A percentile compares a stretch with the other conserved stretches of the same genome.
Conservation (phyloP, 176 grass and related monocot species). For the Juncus effusus region DNA sequence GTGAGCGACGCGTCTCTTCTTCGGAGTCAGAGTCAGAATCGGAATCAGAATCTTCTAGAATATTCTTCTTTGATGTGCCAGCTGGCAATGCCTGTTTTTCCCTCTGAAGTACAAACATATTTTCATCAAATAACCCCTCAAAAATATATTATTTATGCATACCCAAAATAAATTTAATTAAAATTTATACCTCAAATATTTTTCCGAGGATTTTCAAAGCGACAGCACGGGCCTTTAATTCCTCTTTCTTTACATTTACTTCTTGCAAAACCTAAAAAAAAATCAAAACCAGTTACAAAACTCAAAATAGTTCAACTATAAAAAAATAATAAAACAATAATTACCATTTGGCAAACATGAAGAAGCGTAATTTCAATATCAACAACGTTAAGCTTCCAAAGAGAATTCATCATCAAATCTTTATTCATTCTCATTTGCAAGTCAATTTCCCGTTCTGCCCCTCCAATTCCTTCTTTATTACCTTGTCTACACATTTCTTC, state of each 20-base stretch:
- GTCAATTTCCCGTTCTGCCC: conserved; percentile 59
- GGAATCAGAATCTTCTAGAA: conserved; percentile 58
- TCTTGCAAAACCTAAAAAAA: conserved; percentile 70
- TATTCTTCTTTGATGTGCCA: conserved; percentile 54
- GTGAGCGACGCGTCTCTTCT: conserved; percentile 43
- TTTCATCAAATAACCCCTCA: not conserved
- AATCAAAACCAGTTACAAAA: not conserved
- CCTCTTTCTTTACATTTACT: conserved; percentile 87
- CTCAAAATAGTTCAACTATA: not conserved
- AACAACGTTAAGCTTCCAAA: conserved; percentile 93
- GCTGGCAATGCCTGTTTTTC: conserved; percentile 73
- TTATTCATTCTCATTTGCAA: conserved; percentile 89
- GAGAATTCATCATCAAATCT: conserved; percentile 91
- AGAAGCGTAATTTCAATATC: conserved; percentile 94
- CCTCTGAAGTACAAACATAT: conserved; percentile 36
- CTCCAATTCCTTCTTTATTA: conserved; percentile 53
- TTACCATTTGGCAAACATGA: conserved; percentile 95
- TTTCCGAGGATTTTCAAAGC: conserved; percentile 90
- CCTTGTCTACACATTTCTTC: conserved; percentile 79
- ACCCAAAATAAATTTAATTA: no score
- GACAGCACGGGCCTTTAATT: conserved; percentile 61
- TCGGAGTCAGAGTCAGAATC: conserved; percentile 85
- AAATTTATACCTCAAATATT: conserved; percentile 60
- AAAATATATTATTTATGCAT: conserved; percentile 9
- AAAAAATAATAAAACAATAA: conserved; percentile 1